A percentile compares a stretch with the other conserved stretches of the same genome.
Conservation (phyloP, 192 early-diverging fungal genomes). For the Backusella tarrabulga region DNA sequence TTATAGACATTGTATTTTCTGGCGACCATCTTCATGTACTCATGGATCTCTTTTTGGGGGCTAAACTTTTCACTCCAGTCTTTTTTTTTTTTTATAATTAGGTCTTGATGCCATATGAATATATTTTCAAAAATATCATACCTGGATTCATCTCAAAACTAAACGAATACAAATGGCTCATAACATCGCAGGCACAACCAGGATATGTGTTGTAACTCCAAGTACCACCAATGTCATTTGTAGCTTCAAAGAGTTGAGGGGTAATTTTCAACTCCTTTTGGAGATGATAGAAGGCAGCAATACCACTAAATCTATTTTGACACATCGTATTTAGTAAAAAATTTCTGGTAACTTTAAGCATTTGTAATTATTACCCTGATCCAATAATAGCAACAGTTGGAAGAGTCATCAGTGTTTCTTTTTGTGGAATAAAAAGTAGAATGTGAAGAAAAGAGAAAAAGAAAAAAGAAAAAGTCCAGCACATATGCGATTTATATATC, state of each 20-base stretch:
- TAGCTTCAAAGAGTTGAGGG: conserved; percentile 43
- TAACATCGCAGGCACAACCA: conserved; percentile 45
- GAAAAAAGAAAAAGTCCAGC: not conserved
- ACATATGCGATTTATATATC: not conserved
- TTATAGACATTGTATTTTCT: conserved; percentile 38
- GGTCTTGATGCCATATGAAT: not conserved
- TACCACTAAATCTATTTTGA: conserved; percentile 40
- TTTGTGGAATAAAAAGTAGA: not conserved
- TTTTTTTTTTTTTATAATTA: not conserved
- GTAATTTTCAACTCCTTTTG: conserved; percentile 43
- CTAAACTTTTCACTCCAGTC: conserved; percentile 38
- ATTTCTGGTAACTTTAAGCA: not conserved
- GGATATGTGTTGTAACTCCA: conserved; percentile 49
- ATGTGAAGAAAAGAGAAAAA: not conserved
- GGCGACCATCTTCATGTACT: conserved; percentile 34
- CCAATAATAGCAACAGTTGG: conserved; percentile 12
- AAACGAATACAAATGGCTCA: conserved; percentile 39
- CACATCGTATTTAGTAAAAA: not conserved
- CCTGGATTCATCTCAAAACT: conserved; percentile 43
- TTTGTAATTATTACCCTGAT: not conserved
- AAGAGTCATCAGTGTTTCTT: not conserved
- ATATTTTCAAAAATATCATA: not conserved
- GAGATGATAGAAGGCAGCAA: conserved; percentile 51
- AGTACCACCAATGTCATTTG: conserved; percentile 49
- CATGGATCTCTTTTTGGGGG: conserved; percentile 40